Conservation (phyloP, 352 stramenopile genomes). For the Phytophthora fragariaefolia region DNA sequence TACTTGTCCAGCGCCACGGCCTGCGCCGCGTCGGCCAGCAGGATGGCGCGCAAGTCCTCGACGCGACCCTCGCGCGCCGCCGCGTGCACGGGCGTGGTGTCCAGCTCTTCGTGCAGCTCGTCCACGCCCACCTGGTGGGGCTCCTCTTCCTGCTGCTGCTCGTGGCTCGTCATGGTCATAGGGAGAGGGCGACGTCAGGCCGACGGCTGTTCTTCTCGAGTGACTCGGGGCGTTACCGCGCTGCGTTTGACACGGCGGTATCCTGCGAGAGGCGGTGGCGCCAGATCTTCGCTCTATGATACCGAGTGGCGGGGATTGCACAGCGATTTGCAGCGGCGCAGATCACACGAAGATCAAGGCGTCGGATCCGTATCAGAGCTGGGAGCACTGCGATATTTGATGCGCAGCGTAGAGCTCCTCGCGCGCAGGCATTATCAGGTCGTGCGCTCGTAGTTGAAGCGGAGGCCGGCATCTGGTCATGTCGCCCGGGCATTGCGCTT, state of each 20-base stretch:
- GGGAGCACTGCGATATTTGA: conserved; percentile 11
- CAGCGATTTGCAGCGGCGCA: not conserved
- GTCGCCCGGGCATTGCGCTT: conserved; percentile 9
- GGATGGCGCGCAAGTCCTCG: conserved; percentile 44
- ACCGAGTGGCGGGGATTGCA: conserved; percentile 3
- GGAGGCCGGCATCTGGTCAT: conserved; percentile 1
- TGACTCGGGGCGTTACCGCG: not conserved
- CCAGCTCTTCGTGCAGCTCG: conserved; percentile 34
- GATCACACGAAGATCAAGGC: not conserved
- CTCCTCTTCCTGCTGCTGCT: conserved; percentile 36
- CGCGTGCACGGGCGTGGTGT: conserved; percentile 67
- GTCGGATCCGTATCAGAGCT: not conserved
- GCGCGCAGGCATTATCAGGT: conserved; percentile 10
- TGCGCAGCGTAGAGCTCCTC: not conserved
- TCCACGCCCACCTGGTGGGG: conserved; percentile 48
- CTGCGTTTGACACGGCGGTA: conserved; percentile 9
- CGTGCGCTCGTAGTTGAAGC: conserved; percentile 15
- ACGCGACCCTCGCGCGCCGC: conserved; percentile 57
- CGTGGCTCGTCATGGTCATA: conserved; percentile 30
- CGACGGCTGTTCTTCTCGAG: not conserved
- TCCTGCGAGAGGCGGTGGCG: conserved; percentile 4
- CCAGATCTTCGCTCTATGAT: conserved; percentile 13
- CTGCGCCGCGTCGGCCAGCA: conserved; percentile 38
- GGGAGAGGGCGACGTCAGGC: conserved; percentile 5
- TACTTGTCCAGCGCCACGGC: conserved; percentile 68